Base-by-base conservation (phyloP, 306 rosid genomes). In the Ochetophila trinervis region DNA sequence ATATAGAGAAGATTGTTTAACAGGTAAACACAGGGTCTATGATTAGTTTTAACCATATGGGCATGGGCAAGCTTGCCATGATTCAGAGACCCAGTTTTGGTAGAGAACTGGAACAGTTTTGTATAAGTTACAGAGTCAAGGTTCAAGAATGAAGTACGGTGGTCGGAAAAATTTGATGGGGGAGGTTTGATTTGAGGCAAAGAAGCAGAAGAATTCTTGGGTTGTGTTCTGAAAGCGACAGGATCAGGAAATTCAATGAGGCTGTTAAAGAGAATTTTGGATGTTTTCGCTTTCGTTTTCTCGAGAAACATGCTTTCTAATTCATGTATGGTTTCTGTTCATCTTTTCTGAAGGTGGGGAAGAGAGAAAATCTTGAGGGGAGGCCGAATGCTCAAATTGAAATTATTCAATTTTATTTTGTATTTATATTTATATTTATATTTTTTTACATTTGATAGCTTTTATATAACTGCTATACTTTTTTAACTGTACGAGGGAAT, bases 61-160 rank as follows among this genome's bases (percentile, higher is more conserved):
- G 68, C 57, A 30, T 79, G 84, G 30, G 80, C 84, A 63, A 73
- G 80, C 48, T 79, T 76, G 17, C 78, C 80, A 8, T 73, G 67
- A 32, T 48, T 34, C 42, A 49, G 53, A 37, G 40, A 66, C 53
- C 84, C 77, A 11, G 73, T 47, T 70, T 54, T 74, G 20, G 45
- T 53, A 52, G 85, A 65, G 21, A 66, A 68, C 18, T 76, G 80
- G 27, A 76, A 47, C 60, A 79, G 24, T 14, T 70, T 74, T 24
- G 81, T 65, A 47, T 69, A 68, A 52, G 80, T 40, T 40, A 53
- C 66, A 44, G 78, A 64, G 66, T 83, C 78, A 6, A 65, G 22
- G 17, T 42, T 49, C 23, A 51, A 60, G 66, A 27, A 51, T 30
- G 71, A 54, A 21, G 23, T 49, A 69, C 34, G 55, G 47, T 40